Evolutionary conservation across 495 filamentous ascomycete species (phyloP).

Genomic region (Penicillium bovifimosum): DNA sequence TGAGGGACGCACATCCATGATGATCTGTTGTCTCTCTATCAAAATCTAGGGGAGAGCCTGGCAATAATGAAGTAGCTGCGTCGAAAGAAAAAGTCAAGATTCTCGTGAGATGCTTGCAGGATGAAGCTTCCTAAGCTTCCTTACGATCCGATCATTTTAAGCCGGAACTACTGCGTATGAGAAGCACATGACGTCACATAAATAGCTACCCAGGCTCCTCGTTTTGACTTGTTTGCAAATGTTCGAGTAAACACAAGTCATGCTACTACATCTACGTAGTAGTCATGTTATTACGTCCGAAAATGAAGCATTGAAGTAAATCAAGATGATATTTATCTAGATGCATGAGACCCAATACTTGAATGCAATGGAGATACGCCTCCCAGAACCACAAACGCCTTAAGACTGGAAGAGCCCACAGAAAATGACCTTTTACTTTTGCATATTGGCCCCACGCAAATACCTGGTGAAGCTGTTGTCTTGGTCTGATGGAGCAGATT

Average conservation of each 20-base stretch:
- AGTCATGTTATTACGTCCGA: not conserved
- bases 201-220: not conserved
- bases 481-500: conserved; percentile 27
- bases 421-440: conserved; percentile 18
- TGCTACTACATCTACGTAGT: not conserved
- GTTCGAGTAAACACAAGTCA: not conserved
- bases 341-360: not conserved
- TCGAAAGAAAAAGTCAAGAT: not conserved
- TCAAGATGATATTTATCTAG: not conserved
- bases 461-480: conserved; percentile 49
- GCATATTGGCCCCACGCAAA: conserved; percentile 35
- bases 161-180: conserved; percentile 4
- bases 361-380: conserved; percentile 4
- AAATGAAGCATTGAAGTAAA: not conserved
- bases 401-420: not conserved
- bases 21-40: not conserved
- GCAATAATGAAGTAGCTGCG: not conserved
- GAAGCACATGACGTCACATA: conserved; percentile 1
- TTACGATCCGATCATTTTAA: not conserved
- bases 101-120: not conserved
- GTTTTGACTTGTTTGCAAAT: conserved; percentile 6
- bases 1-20: conserved; percentile 15
- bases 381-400: conserved; percentile 6
- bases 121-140: not conserved
- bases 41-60: not conserved